These are phyloP conservation scores for Ichthyophthirius multifiliis DNA, from an alignment of 169 alveolate genomes.

Conservation along the genomic window DNA sequence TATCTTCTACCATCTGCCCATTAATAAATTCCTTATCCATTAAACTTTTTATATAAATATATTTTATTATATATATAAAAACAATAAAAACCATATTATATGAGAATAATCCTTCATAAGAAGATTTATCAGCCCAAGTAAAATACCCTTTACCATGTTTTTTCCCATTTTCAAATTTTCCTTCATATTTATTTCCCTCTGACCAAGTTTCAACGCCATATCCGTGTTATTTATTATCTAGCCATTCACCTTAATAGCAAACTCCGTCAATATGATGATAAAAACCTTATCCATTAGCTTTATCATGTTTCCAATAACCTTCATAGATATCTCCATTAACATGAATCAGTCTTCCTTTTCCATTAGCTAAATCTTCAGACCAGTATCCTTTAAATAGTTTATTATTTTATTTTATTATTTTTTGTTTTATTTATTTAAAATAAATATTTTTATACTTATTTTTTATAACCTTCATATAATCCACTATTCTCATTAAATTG, in stretches of 20 bases:
- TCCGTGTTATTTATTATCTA: slow-evolving; percentile 32
- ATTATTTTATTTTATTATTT: slow-evolving; percentile 1
- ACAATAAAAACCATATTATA: slow-evolving; percentile 35
- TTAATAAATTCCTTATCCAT: slow-evolving; percentile 56
- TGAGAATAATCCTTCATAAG: no score
- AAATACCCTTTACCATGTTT: no score
- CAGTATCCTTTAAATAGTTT: neutral
- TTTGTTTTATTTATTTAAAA: slow-evolving; percentile 8
- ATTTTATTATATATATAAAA: neutral
- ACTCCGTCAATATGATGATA: slow-evolving; percentile 34
- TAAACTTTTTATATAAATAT: slow-evolving; percentile 31
- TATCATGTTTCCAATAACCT: slow-evolving; percentile 53
- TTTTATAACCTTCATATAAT: neutral
- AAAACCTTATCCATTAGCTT: slow-evolving; percentile 52
- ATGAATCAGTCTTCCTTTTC: neutral
- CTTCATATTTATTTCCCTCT: slow-evolving; percentile 62
- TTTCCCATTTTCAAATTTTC: slow-evolving; percentile 50
- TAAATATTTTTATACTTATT: slow-evolving; percentile 14
- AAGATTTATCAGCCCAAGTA: no score
- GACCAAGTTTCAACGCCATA: slow-evolving; percentile 55
- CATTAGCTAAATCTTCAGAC: neutral
- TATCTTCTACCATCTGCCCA: slow-evolving; percentile 64
- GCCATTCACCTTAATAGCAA: slow-evolving; percentile 33
- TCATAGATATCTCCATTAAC: slow-evolving; percentile 29
- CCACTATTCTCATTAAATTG: neutral